Evolutionary conservation across 2,329 filamentous ascomycete genomes (phyloP).

Genomic region (Monosporascus ibericus): DNA sequence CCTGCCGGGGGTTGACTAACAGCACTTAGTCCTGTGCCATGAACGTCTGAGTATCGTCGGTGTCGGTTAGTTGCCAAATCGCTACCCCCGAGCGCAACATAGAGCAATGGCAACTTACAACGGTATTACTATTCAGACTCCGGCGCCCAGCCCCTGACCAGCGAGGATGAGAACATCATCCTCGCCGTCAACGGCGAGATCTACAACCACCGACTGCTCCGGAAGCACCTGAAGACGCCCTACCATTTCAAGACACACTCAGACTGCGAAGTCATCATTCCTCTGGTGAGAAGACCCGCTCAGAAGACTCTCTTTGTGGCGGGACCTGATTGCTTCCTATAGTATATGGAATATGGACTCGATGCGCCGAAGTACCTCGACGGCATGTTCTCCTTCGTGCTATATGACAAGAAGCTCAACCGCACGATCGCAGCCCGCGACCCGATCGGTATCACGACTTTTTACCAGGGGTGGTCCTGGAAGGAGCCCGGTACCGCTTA

Average conservation of each 20-base stretch:
- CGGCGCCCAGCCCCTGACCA: slow-evolving; percentile 91
- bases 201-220: slow-evolving; percentile 96
- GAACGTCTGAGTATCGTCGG: slow-evolving; percentile 97
- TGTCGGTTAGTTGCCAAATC: slow-evolving; percentile 60
- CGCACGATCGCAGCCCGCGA: slow-evolving; percentile 90
- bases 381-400: slow-evolving; percentile 99
- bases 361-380: slow-evolving; percentile 92
- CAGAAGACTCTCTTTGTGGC: slow-evolving; percentile 1
- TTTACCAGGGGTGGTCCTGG: slow-evolving; percentile 92
- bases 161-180: slow-evolving; percentile 79
- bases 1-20: slow-evolving; percentile 1
- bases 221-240: slow-evolving; percentile 74
- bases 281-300: slow-evolving; percentile 60
- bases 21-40: slow-evolving; percentile 75
- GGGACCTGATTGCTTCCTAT: background rate
- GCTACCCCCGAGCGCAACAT: slow-evolving; percentile 4
- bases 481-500: slow-evolving; percentile 78
- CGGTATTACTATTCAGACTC: slow-evolving; percentile 56
- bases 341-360: slow-evolving; percentile 90
- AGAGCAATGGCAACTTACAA: slow-evolving; percentile 10
- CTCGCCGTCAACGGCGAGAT: slow-evolving; percentile 99
- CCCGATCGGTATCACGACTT: slow-evolving; percentile 93
- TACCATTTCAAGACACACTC: slow-evolving; percentile 99
- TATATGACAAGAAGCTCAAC: slow-evolving; percentile 93
- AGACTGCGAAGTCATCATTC: slow-evolving; percentile 98